A percentile compares a stretch with the other conserved stretches of the same genome.
These are phyloP conservation scores for Kurtzmaniella quercitrusa DNA, from an alignment of 1,139 yeast species.

Conservation along the genomic window DNA sequence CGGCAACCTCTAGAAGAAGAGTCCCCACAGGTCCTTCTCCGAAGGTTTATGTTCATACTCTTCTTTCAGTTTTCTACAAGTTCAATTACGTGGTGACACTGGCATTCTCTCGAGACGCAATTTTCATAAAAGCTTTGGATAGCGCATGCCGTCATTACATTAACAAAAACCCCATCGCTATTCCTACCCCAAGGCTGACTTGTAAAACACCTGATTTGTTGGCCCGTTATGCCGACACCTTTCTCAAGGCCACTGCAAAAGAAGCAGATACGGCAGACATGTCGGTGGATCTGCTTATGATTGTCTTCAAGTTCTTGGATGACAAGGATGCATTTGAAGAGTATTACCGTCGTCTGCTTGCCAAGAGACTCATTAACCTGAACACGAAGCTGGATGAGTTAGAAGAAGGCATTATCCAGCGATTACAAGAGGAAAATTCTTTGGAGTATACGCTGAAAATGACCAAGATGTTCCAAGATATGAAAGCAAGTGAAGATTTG, in stretches of 20 bases:
- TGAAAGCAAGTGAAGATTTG: conserved; percentile 79
- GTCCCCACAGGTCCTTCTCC: conserved; percentile 49
- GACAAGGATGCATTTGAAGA: conserved; percentile 96
- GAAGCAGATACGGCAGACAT: conserved; percentile 68
- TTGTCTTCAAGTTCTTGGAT: conserved; percentile 79
- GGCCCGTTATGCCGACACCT: conserved; percentile 83
- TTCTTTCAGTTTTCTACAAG: conserved; percentile 65
- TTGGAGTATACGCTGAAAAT: conserved; percentile 90
- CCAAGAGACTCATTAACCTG: conserved; percentile 83
- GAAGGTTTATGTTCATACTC: conserved; percentile 71
- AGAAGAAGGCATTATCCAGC: conserved; percentile 82
- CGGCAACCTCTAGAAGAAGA: conserved; percentile 16
- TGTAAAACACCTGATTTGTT: conserved; percentile 84
- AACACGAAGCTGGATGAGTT: conserved; percentile 80
- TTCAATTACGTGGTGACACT: conserved; percentile 62
- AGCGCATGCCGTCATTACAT: conserved; percentile 84
- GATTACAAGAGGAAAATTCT: conserved; percentile 86
- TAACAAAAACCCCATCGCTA: conserved; percentile 78
- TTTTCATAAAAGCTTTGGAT: conserved; percentile 84
- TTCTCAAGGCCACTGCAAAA: conserved; percentile 71
- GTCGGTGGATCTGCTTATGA: conserved; percentile 82
- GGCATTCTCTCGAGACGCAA: conserved; percentile 73
- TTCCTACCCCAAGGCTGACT: conserved; percentile 46
- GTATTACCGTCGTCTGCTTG: conserved; percentile 83
- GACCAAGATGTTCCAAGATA: conserved; percentile 95